phyloP scores from a whole-genome alignment of 345 rosid species.

The Rhodomyrtus tomentosa region DNA sequence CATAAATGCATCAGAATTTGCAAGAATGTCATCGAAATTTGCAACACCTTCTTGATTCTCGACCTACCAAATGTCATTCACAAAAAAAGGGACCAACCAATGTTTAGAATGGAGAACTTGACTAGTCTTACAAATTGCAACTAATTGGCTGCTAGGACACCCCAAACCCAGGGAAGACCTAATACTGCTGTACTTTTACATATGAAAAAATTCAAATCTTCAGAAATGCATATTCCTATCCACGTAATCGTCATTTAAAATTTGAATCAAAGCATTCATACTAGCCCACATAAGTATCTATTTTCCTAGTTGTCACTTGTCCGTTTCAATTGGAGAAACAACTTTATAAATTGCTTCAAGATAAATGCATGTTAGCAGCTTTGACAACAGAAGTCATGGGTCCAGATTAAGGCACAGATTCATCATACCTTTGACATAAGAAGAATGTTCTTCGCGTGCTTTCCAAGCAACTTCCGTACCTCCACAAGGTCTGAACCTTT shows the following conservation, averaged over 20 bases:
- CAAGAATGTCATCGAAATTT: constrained; percentile 83
- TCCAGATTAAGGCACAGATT: neutral
- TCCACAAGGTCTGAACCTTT: constrained; percentile 89
- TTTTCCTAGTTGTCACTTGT: neutral
- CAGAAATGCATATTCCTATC: neutral
- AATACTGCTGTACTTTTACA: neutral
- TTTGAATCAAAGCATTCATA: neutral
- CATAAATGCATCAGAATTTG: constrained; percentile 93
- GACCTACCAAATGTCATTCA: constrained; percentile 28
- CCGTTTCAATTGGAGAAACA: neutral
- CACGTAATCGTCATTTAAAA: neutral
- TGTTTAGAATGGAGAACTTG: neutral
- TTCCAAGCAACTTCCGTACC: constrained; percentile 73
- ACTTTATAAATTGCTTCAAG: neutral
- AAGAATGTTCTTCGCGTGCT: constrained; percentile 68
- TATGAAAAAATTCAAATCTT: neutral
- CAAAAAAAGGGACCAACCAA: neutral
- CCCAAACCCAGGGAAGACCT: neutral
- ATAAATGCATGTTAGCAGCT: neutral
- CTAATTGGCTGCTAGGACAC: neutral
- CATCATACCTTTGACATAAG: constrained; percentile 92
- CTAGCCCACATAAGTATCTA: neutral
- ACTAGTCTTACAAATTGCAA: neutral
- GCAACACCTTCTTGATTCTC: constrained; percentile 99
- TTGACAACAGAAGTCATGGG: neutral